Base-by-base conservation (phyloP, 2,329 filamentous ascomycete species). In the Cadophora sp. region DNA sequence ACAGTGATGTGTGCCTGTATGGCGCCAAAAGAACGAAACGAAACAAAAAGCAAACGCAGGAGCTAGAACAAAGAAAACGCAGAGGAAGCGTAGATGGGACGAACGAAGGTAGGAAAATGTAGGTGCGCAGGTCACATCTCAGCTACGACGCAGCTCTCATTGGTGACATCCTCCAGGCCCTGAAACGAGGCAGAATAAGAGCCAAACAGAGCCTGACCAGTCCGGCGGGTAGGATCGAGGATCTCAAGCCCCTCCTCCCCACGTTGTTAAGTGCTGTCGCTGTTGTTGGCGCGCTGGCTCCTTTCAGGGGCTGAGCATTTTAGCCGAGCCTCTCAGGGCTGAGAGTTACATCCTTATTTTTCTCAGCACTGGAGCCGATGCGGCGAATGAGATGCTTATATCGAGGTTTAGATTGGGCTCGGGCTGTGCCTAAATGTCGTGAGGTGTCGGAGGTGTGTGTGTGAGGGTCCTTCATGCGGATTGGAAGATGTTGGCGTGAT, bases 271-370 rank as follows among this genome's bases (percentile, higher is more conserved):
- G 41, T 45, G 41, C 41, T 45, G 22, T 13, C 33, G 30, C 53
- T 56, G 22, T 39, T 22, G 48, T 36, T 56, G 33, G 18, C 53
- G 33, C n/a, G 33, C n/a, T 56, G 30, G 53, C 36, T 41, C 55
- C 36, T 41, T 39, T 58, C 33, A 58, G 55, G 33, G 55, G 55
- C 55, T 58, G 36, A 58, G 18, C n/a, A 6, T 4, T 41, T 58
- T 60, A 60, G 41, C 58, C 58, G 58, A 36, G 43, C 41, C 58
- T 33, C 43, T 60, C 41, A 60, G 58, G 41, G 58, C 41, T 20
- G 58, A 48, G 58, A 24, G 27, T 33, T 47, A 41, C 58, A 60
- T 60, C 58, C 27, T 60, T 60, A 60, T 60, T 47, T 45, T 33
- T 18, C 47, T 41, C 20, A 58, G 33, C n/a, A 22, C n/a, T 7